These are phyloP conservation scores for Yamadazyma atmosphaerica DNA, from an alignment of 1,139 yeast species.

Conservation along the genomic window DNA sequence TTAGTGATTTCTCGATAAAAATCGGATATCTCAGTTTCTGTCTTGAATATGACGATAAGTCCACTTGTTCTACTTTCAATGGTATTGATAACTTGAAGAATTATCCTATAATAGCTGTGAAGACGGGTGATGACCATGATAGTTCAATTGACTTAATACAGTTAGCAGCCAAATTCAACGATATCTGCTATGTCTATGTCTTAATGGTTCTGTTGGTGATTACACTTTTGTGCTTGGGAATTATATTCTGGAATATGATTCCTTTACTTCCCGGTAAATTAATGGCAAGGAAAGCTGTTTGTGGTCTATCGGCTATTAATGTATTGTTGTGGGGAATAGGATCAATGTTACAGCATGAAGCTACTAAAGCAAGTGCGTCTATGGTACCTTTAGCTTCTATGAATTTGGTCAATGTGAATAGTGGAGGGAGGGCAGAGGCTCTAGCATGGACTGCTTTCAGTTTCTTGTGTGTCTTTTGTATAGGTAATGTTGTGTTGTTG, in stretches of 20 bases:
- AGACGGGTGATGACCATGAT: conserved; percentile 8
- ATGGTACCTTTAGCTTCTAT: conserved; percentile 54
- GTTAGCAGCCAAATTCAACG: conserved; percentile 42
- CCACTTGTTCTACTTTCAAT: conserved; percentile 34
- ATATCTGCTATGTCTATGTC: conserved; percentile 54
- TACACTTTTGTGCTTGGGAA: conserved; percentile 39
- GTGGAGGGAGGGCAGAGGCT: conserved; percentile 57
- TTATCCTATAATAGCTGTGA: conserved; percentile 26
- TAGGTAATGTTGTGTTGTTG: conserved; percentile 17
- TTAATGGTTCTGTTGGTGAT: conserved; percentile 51
- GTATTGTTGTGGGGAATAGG: conserved; percentile 67
- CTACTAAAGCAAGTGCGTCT: conserved; percentile 44
- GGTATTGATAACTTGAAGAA: conserved; percentile 21
- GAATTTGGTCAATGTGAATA: conserved; percentile 42
- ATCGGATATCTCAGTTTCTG: conserved; percentile 58
- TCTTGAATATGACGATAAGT: conserved; percentile 25
- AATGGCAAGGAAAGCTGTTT: conserved; percentile 28
- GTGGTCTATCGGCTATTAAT: conserved; percentile 36
- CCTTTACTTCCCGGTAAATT: conserved; percentile 52
- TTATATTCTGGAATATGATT: conserved; percentile 42
- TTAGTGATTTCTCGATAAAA: conserved; percentile 35
- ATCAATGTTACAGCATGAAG: conserved; percentile 67
- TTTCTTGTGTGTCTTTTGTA: conserved; percentile 31
- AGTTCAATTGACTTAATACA: conserved; percentile 35
- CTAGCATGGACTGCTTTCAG: conserved; percentile 66